Evolutionary conservation across 23 red algal genomes (phyloP), one percentile per base, ranked within the genome.

Genomic region (Cyanidium caldarium): DNA sequence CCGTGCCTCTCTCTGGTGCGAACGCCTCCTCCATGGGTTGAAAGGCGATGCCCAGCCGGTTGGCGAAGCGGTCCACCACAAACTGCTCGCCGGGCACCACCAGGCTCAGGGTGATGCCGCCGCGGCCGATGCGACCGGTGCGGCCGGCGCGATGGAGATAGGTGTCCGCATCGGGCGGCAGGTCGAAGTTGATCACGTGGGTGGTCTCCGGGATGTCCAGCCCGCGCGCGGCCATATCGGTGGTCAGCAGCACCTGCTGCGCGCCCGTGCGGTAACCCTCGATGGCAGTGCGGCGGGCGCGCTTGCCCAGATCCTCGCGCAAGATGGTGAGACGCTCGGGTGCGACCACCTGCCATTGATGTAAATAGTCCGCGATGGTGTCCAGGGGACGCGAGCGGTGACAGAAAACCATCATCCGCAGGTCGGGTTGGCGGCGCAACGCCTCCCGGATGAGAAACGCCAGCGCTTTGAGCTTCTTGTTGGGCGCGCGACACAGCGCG

Each of bases 101-200:
- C 16, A 89, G 67, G 17, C 68, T 65, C 43, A 89, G 66, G 5
- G 77, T 73, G 39, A 44, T 68, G 35, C 85, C 85, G 23, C 39
- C 45, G 31, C 77, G 44, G 2, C 85, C 85, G 29, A 77, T 65
- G 17, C 85, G 45, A 0, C 85, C 85, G 0, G 85, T 34, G 1
- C 85, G 77, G 7, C 51, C 51, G 19, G 31, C 51, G 19, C 92
- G 84, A 65, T 98, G 92, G 23, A 88, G 45, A 39, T 98, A 98
- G 57, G 76, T 71, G 61, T 98, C 84, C n/a, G 84, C 71, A 72
- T 87, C 81, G 17, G 84, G 80, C n/a, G 92, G 78, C 34, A 98
- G 61, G 77, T 98, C 92, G 44, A 98, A 70, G 40, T 88, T 82
- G 38, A 98, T 77, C 40, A 98, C 92, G 42, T 86, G 81, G 33